Base-by-base conservation (phyloP, 2,329 filamentous ascomycete species). In the Talaromyces rugulosus region DNA sequence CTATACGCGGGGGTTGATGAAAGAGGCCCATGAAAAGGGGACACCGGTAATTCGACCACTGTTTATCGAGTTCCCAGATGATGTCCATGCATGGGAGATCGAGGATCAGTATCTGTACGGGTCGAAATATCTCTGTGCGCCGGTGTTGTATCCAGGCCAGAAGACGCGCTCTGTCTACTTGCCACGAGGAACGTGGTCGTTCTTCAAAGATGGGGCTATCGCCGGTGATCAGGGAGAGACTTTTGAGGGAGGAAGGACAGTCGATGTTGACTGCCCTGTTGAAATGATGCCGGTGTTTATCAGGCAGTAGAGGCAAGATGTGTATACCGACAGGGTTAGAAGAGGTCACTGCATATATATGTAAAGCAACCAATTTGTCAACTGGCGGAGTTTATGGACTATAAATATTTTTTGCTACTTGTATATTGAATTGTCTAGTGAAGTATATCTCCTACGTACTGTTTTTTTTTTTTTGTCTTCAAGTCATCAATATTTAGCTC, bases 61-160 rank as follows among this genome's bases (percentile, higher is more conserved):
- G 11, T 89, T 89, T 68, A 87, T 86, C 64, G 85, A 87, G 62
- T 89, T 89, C 62, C 86, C 86, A 0, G 62, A 74, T 0, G 86
- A 89, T 62, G 55, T 71, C 12, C 71, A 68, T 61, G 76, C 78
- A 16, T 89, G 87, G 87, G 77, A 81, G 4, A 69, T 87, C 3
- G 83, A 85, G 58, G 80, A 81, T 34, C 81, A 88, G 75, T 89
- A 89, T 68, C 84, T 89, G 81, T 89, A 83, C 67, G 87, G 87
- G 0, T 68, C 74, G 16, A 83, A 81, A 68, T 89, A 88, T 67
- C 74, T 89, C 14, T 80, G 83, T 7, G 82, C 79, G 12, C 86
- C 87, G 0, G 78, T 89, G 0, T 67, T 89, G 60, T 68, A 77
- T n/a, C 70, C 82, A 0, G 81, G 81, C 0, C 72, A 81, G 66